Conservation (phyloP, 208 protist genomes). For the Acanthamoeba royreba region DNA sequence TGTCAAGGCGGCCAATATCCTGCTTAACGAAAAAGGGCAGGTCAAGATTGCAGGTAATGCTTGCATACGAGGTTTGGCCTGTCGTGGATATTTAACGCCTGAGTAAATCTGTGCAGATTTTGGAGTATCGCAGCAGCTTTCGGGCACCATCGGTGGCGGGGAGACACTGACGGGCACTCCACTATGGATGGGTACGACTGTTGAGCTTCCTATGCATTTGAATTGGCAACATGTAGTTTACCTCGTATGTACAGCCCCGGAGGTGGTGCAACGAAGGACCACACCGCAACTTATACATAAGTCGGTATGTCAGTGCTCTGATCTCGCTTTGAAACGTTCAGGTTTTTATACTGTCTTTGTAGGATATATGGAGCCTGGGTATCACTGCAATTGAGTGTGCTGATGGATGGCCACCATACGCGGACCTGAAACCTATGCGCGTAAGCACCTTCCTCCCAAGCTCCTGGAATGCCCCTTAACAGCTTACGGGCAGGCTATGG, state of each 20-base stretch:
- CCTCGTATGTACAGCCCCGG: not conserved
- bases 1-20: conserved; percentile 30
- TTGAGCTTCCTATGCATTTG: not conserved
- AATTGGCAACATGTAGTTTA: too few species aligned
- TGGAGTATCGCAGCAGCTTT: conserved; percentile 27
- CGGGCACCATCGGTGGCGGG: not conserved
- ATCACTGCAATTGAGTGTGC: conserved; percentile 42
- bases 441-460: not conserved
- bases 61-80: not conserved
- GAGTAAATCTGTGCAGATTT: not conserved
- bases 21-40: not conserved
- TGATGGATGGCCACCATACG: conserved; percentile 24
- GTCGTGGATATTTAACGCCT: not conserved
- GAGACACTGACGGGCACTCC: conserved; percentile 8
- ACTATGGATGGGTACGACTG: conserved; percentile 19
- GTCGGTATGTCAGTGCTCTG: not conserved
- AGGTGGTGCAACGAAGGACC: not conserved
- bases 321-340: too few species aligned
- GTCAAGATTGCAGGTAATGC: not conserved
- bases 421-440: conserved; percentile 11
- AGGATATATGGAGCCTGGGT: conserved; percentile 41
- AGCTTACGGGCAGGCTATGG: not conserved
- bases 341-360: too few species aligned
- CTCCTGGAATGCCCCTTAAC: too few species aligned
- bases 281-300: not conserved